Evolutionary conservation across 2,329 filamentous ascomycete species (phyloP).

Genomic region (Colletotrichum tropicicola): DNA sequence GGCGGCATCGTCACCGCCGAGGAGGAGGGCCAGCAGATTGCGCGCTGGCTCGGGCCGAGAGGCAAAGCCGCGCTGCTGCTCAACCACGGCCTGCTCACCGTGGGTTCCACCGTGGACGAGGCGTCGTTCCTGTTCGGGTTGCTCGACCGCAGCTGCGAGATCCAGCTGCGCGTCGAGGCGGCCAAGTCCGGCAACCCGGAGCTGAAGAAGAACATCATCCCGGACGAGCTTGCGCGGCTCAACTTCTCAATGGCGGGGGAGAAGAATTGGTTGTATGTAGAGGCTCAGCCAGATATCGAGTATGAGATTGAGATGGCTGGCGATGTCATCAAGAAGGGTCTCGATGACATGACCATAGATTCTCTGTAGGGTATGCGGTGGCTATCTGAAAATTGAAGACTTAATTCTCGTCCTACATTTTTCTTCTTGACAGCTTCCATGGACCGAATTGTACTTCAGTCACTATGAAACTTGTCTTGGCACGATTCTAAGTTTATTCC

Average conservation of each 20-base stretch:
- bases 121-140: constrained; percentile 76
- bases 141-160: constrained; percentile 73
- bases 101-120: constrained; percentile 78
- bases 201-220: constrained; percentile 51
- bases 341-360: constrained; percentile 32
- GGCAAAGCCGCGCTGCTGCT: constrained; percentile 72
- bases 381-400: too few relatives aligned
- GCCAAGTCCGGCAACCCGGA: constrained; percentile 56
- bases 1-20: constrained; percentile 63
- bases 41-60: constrained; percentile 64
- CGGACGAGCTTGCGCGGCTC: constrained; percentile 47
- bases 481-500: too few relatives aligned
- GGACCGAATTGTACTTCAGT: too few relatives aligned
- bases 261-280: constrained; percentile 53
- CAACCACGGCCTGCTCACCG: constrained; percentile 78
- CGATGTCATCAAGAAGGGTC: constrained; percentile 34
- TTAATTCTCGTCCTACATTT: too few relatives aligned
- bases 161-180: constrained; percentile 75
- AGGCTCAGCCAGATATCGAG: constrained; percentile 57
- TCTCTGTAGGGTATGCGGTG: neutral
- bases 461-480: too few relatives aligned
- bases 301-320: constrained; percentile 54
- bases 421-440: too few relatives aligned
- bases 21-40: constrained; percentile 72
- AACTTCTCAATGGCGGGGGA: constrained; percentile 56